A percentile compares a stretch with the other conserved stretches of the same genome.
These are phyloP conservation scores for Claviceps capensis DNA, from an alignment of 2,329 filamentous ascomycete species.

Conservation along the genomic window DNA sequence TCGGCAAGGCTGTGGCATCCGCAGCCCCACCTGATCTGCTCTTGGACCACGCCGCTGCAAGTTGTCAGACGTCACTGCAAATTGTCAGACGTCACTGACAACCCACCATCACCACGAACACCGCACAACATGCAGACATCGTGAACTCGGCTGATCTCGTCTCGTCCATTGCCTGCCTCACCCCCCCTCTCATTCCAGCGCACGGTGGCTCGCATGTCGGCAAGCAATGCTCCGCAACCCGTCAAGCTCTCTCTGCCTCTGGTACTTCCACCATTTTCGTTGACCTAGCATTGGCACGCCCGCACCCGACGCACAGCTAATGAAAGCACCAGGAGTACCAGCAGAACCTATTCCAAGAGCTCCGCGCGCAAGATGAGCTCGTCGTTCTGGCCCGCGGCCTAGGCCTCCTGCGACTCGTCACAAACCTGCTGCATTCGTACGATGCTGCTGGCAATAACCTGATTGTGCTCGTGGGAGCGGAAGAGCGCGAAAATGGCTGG, in stretches of 20 bases:
- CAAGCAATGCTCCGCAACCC: conserved; percentile 44
- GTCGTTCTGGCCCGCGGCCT: conserved; percentile 85
- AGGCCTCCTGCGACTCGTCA: conserved; percentile 79
- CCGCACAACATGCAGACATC: background rate
- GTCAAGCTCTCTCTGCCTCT: conserved; percentile 68
- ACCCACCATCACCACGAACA: background rate
- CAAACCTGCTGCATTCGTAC: conserved; percentile 93
- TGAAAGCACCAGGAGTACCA: conserved; percentile 58
- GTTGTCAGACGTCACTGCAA: too few relatives aligned
- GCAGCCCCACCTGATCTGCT: too few relatives aligned
- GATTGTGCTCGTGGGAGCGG: conserved; percentile 75
- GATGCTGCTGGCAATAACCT: conserved; percentile 92
- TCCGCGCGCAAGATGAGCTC: conserved; percentile 83
- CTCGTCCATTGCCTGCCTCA: background rate
- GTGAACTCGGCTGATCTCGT: background rate
- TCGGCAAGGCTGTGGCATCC: too few relatives aligned
- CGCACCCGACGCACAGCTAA: background rate
- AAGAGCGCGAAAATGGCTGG: conserved; percentile 91
- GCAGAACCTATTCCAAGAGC: conserved; percentile 85
- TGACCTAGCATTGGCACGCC: too few relatives aligned
- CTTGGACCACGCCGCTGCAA: too few relatives aligned
- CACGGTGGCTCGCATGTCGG: conserved; percentile 30
- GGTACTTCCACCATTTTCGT: conserved; percentile 10
- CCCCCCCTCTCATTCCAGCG: background rate
- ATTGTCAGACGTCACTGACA: background rate